Evolutionary conservation across 2,329 filamentous ascomycete species (phyloP).

Genomic region (Aphanoascus verrucosus): DNA sequence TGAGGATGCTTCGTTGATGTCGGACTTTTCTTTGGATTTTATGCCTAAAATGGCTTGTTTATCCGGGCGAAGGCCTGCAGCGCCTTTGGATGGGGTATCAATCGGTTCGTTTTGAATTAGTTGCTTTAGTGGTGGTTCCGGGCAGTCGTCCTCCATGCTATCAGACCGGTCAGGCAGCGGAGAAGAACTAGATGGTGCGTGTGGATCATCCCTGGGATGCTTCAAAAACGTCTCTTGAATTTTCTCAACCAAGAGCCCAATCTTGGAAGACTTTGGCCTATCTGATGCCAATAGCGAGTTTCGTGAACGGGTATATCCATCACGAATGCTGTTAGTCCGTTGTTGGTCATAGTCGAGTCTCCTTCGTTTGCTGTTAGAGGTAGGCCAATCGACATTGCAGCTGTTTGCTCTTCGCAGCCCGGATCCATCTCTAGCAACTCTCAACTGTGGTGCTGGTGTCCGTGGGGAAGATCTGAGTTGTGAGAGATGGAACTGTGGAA

Average conservation of each 20-base stretch:
- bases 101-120: conserved; percentile 8
- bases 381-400: conserved; percentile 59
- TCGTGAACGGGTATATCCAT: conserved; percentile 33
- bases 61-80: neutral
- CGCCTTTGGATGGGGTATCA: conserved; percentile 21
- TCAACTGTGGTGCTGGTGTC: conserved; percentile 42
- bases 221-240: conserved; percentile 46
- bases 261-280: conserved; percentile 35
- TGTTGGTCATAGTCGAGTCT: conserved; percentile 42
- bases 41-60: neutral
- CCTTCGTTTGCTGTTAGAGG: conserved; percentile 50
- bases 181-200: conserved; percentile 35
- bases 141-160: conserved; percentile 23
- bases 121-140: conserved; percentile 24
- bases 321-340: conserved; percentile 31
- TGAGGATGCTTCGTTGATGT: conserved; percentile 24
- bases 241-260: conserved; percentile 53
- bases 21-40: neutral
- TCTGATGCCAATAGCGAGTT: conserved; percentile 28
- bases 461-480: conserved; percentile 61
- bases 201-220: conserved; percentile 19
- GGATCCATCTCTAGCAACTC: conserved; percentile 33
- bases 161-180: conserved; percentile 31
- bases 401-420: conserved; percentile 55
- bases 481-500: conserved; percentile 48